These are phyloP conservation scores for Fagus sylvatica DNA, from an alignment of 306 rosid genomes.

Conservation along the genomic window DNA sequence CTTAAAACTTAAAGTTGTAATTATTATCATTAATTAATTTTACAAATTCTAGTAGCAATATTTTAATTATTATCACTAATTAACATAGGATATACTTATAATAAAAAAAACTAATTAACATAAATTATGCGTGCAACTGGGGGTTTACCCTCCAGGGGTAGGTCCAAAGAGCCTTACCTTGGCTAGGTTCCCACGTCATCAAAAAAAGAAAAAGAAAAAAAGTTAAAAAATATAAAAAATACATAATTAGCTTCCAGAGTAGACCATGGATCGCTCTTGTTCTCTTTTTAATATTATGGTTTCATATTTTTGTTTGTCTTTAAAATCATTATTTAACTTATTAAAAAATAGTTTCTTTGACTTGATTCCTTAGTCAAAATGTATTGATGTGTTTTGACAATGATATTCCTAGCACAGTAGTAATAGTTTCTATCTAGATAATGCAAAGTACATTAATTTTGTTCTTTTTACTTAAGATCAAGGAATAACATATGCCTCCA, in stretches of 20 bases:
- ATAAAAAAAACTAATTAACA: no score
- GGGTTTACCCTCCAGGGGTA: no score
- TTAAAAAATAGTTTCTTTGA: not conserved
- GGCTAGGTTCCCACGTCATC: no score
- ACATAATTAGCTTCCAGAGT: not conserved
- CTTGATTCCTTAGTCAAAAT: not conserved
- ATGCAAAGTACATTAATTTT: not conserved
- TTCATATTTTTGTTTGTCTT: not conserved
- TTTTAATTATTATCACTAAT: no score
- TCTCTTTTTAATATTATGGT: conserved; percentile 7
- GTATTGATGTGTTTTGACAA: not conserved
- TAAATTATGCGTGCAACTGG: no score
- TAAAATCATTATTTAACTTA: no score
- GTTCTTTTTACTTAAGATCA: not conserved
- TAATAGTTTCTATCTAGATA: not conserved
- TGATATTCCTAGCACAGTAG: not conserved
- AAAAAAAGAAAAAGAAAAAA: no score
- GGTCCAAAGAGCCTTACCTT: no score
- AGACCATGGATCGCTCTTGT: conserved; percentile 10
- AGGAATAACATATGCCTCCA: not conserved
- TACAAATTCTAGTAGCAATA: no score
- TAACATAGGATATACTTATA: no score
- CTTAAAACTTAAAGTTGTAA: no score
- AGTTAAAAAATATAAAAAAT: not conserved
- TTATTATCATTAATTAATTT: no score